Evolutionary conservation across 2,329 filamentous ascomycete species (phyloP).

Genomic region (Alternaria dauci): DNA sequence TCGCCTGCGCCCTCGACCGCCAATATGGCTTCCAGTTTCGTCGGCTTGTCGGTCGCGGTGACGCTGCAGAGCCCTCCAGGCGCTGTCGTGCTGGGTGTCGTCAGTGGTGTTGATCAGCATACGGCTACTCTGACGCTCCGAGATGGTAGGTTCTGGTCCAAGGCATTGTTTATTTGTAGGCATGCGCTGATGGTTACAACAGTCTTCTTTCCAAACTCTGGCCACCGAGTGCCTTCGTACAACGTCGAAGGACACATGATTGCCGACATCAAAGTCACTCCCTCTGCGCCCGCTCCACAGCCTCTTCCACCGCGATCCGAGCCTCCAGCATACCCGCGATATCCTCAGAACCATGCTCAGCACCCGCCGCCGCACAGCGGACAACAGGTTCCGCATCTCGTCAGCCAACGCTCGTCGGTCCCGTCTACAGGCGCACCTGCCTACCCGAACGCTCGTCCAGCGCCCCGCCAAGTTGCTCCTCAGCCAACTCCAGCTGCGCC

Average conservation of each 20-base stretch:
- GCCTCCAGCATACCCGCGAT: conserved; percentile 29
- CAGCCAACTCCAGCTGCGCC: conserved; percentile 39
- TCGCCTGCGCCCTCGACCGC: conserved; percentile 1
- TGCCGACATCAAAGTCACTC: conserved; percentile 64
- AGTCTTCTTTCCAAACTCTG: conserved; percentile 65
- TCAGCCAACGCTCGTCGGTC: conserved; percentile 20
- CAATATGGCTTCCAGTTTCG: conserved; percentile 71
- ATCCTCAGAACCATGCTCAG: conserved; percentile 27
- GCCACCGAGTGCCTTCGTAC: conserved; percentile 62
- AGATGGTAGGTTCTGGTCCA: conserved; percentile 64
- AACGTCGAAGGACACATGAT: conserved; percentile 67
- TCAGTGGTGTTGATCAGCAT: conserved; percentile 73
- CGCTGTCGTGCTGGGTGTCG: conserved; percentile 72
- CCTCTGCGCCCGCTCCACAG: conserved; percentile 34
- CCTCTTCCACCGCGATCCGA: conserved; percentile 27
- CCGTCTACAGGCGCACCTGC: conserved; percentile 12
- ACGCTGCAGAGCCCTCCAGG: conserved; percentile 72
- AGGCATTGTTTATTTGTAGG: neutral
- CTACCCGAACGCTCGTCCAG: conserved; percentile 8
- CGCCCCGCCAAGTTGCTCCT: conserved; percentile 27
- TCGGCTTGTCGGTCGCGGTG: conserved; percentile 79
- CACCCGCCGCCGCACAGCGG: conserved; percentile 13
- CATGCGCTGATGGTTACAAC: conserved; percentile 26
- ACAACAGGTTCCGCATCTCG: conserved; percentile 22
- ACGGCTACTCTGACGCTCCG: conserved; percentile 69